Conservation (phyloP, 352 stramenopile genomes). For the Phytophthora pisi region DNA sequence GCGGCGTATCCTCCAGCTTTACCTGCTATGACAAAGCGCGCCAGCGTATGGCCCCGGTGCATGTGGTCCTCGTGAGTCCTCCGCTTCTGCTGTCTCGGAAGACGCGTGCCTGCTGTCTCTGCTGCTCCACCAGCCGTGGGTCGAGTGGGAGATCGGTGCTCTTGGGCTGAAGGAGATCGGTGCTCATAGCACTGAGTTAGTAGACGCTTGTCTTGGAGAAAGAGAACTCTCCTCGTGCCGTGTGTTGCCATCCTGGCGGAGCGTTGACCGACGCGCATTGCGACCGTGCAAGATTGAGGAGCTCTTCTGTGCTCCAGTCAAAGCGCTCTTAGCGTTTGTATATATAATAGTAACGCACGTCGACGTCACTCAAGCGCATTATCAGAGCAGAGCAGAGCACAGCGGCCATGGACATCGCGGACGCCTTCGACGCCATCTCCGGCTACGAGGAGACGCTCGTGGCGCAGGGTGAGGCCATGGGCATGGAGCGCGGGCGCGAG, state of each 20-base stretch:
- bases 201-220: too few species aligned
- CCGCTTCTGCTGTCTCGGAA: too few species aligned
- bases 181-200: background rate
- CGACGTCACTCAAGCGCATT: background rate
- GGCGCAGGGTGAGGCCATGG: conserved; percentile 69
- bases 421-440: conserved; percentile 78
- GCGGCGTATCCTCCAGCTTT: too few species aligned
- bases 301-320: conserved; percentile 13
- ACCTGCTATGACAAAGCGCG: background rate
- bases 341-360: background rate
- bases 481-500: conserved; percentile 55
- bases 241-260: too few species aligned
- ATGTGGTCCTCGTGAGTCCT: background rate
- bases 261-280: background rate
- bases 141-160: too few species aligned
- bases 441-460: conserved; percentile 74
- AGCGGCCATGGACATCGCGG: conserved; percentile 59
- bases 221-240: too few species aligned
- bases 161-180: too few species aligned
- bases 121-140: too few species aligned
- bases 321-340: conserved; percentile 24
- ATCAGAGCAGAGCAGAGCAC: too few species aligned
- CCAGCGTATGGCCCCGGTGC: background rate
- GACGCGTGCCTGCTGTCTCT: too few species aligned
- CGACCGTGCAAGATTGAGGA: conserved; percentile 23